Base-by-base conservation (phyloP, 148 eudicot species). In the Persicaria tinctoria region DNA sequence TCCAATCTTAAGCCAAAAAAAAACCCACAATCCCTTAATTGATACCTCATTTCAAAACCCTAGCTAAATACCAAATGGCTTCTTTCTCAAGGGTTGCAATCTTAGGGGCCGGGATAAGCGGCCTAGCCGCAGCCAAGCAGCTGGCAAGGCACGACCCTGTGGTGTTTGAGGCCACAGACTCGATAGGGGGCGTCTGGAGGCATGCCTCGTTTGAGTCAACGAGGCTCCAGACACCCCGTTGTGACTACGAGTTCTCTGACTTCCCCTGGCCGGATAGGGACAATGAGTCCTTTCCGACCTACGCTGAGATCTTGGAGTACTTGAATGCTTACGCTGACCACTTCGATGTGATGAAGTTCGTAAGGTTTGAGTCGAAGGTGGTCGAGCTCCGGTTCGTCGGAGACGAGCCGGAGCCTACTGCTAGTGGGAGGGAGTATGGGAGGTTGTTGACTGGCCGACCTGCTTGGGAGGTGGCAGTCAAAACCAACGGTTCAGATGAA, bases 41-140 rank as follows among this genome's bases (percentile, higher is more conserved):
- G 41, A 32, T 32, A 32, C 41, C 41, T 32, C 41, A 32, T 1
- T 32, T 32, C 41, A 32, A 32, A 32, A 32, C 41, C 56, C 56
- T 14, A 53, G 3, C 16, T 5, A 53, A 4, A 53, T 12, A 14
- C 17, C 32, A 44, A 41, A 79, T 77, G 32, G 63, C 78, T 17
- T 27, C 46, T 4, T 18, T 32, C 66, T 84, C 89, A 10, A 93
- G 83, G 77, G 86, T 95, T 11, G 97, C 87, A 51, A 90, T 95
- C 32, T 85, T 95, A 0, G 98, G 98, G 41, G 97, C 86, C 54
- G 98, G 98, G 27, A 92, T 95, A 32, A 95, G 98, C 76, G 98
- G 98, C 74, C 51, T 95, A 72, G 92, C 98, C 0, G 96, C 98
- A 0, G 98, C 98, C 3, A 95, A 92, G 75, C 93, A 95, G 82